These are phyloP conservation scores for Saccharomyces hybrid DNA, from an alignment of 1,139 yeast species.

Conservation along the genomic window DNA sequence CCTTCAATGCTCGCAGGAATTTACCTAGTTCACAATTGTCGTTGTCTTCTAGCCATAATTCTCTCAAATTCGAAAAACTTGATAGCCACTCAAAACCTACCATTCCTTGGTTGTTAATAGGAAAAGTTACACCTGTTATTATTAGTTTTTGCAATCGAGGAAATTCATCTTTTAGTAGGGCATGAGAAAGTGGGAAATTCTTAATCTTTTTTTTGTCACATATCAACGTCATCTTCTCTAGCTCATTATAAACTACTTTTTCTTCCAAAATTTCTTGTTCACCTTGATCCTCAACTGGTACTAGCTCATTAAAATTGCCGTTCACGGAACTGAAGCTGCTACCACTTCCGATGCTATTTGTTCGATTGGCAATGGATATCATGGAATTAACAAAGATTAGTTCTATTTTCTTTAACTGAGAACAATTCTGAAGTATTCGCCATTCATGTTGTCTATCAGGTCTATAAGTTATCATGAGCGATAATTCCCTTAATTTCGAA, in stretches of 20 bases:
- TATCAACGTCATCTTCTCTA: constrained; percentile 8
- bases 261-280: neutral
- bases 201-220: constrained; percentile 21
- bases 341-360: neutral
- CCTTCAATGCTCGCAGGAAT: constrained; percentile 15
- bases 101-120: constrained; percentile 1
- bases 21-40: constrained; percentile 15
- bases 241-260: neutral
- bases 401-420: constrained; percentile 17
- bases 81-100: constrained; percentile 23
- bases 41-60: constrained; percentile 30
- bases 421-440: constrained; percentile 13
- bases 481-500: constrained; percentile 12
- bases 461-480: constrained; percentile 18
- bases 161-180: neutral
- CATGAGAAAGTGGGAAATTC: constrained; percentile 16
- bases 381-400: constrained; percentile 17
- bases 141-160: constrained; percentile 12
- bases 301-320: neutral
- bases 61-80: constrained; percentile 17
- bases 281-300: neutral
- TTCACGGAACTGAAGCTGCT: neutral
- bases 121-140: constrained; percentile 23
- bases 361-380: constrained; percentile 10
- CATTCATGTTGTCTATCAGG: constrained; percentile 19